Conservation (phyloP, 169 alveolate genomes). For the Plasmodium inui region DNA sequence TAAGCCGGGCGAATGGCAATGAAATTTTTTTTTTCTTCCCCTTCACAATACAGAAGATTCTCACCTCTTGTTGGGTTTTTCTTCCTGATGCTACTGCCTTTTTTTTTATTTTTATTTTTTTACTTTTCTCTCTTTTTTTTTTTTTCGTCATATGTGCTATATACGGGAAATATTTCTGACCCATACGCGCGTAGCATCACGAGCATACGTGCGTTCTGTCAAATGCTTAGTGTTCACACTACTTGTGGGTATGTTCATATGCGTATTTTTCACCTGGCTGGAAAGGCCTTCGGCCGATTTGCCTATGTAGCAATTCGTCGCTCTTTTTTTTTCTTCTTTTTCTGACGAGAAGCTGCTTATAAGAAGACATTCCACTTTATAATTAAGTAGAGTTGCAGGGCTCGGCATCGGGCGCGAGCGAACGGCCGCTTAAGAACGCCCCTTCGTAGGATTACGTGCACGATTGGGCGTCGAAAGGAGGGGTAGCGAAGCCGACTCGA, state of each 20-base stretch:
- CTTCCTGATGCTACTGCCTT: neutral
- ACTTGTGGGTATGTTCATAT: neutral
- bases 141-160: neutral
- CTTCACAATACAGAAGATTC: neutral
- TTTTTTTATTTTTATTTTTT: no score
- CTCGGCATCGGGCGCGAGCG: neutral
- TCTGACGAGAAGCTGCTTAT: neutral
- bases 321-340: neutral
- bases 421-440: neutral
- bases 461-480: neutral
- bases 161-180: neutral
- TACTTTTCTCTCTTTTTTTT: no score
- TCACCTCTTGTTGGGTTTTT: neutral
- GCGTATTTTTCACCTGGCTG: neutral
- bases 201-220: neutral
- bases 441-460: neutral
- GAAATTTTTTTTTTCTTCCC: no score
- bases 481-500: neutral
- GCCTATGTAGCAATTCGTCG: neutral
- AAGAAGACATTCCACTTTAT: neutral
- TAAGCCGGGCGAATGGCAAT: neutral
- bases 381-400: neutral
- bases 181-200: neutral
- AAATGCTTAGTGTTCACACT: neutral
- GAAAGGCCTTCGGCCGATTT: neutral